phyloP scores from a whole-genome alignment of 768 basidiomycete genomes.

The Leccinum olivaceopallidum region DNA sequence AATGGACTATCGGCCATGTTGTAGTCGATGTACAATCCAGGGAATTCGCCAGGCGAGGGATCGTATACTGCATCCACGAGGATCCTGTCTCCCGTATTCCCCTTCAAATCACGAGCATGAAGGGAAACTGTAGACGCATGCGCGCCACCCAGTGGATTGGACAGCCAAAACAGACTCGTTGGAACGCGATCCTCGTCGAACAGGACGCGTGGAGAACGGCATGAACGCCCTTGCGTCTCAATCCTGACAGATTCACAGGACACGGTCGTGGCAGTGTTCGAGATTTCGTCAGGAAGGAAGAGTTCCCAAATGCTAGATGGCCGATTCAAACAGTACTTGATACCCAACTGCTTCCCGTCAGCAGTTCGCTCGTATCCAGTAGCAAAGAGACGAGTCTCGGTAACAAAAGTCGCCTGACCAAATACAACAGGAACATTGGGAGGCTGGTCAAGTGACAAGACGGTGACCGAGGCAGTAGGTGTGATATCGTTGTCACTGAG shows the following conservation, averaged over 20 bases:
- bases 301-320: constrained; percentile 57
- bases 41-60: constrained; percentile 46
- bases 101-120: constrained; percentile 41
- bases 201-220: constrained; percentile 57
- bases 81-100: constrained; percentile 11
- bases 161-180: constrained; percentile 50
- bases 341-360: constrained; percentile 60
- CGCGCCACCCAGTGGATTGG: constrained; percentile 54
- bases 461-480: constrained; percentile 11
- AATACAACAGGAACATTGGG: constrained; percentile 37
- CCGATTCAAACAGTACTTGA: constrained; percentile 61
- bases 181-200: constrained; percentile 21
- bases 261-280: constrained; percentile 13
- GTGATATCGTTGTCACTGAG: constrained; percentile 2
- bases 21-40: constrained; percentile 59
- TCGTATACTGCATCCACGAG: constrained; percentile 47
- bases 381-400: constrained; percentile 46
- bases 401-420: constrained; percentile 57
- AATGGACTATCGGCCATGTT: constrained; percentile 47
- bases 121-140: constrained; percentile 56
- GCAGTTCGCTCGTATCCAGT: constrained; percentile 61
- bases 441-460: constrained; percentile 15
- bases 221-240: constrained; percentile 44
- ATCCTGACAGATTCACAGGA: constrained; percentile 33
- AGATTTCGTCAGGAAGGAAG: constrained; percentile 5